Conservation (phyloP, 352 stramenopile genomes). For the Phytophthora aleatoria region DNA sequence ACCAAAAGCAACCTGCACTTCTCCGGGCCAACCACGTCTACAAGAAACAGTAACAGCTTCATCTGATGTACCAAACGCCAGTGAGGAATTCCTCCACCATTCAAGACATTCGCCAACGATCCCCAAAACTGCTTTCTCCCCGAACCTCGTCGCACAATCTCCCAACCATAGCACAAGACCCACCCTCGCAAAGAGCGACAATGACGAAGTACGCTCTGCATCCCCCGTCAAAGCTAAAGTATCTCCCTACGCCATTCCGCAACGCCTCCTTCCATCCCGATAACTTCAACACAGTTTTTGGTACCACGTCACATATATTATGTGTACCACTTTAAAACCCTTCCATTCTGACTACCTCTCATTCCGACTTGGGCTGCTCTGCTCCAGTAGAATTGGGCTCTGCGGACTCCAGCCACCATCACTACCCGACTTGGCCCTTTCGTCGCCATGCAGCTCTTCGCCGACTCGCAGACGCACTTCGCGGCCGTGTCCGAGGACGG, state of each 20-base stretch:
- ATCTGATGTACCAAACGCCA: neutral
- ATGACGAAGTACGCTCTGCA: conserved; percentile 6
- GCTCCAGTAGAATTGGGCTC: conserved; percentile 54
- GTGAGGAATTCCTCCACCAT: conserved; percentile 8
- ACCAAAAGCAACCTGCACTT: neutral
- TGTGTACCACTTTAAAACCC: neutral
- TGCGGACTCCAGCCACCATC: conserved; percentile 24
- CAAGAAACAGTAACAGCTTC: conserved; percentile 9
- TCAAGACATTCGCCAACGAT: conserved; percentile 15
- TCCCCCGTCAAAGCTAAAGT: conserved; percentile 14
- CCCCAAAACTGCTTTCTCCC: conserved; percentile 12
- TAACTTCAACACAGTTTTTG: conserved; percentile 2
- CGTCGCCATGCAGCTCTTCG: conserved; percentile 75
- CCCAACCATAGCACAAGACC: neutral
- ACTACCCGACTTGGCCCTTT: conserved; percentile 11
- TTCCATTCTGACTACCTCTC: conserved; percentile 6
- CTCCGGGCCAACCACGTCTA: neutral
- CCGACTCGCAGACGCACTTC: conserved; percentile 76
- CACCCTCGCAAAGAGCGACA: conserved; percentile 5
- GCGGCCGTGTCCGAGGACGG: conserved; percentile 82
- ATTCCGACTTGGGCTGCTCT: conserved; percentile 35
- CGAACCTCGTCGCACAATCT: neutral
- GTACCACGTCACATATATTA: conserved; percentile 25
- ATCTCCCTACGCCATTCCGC: conserved; percentile 33
- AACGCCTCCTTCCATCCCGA: conserved; percentile 9